Base-by-base conservation (phyloP, 176 grass and related monocot species). In the Otatea glauca region DNA sequence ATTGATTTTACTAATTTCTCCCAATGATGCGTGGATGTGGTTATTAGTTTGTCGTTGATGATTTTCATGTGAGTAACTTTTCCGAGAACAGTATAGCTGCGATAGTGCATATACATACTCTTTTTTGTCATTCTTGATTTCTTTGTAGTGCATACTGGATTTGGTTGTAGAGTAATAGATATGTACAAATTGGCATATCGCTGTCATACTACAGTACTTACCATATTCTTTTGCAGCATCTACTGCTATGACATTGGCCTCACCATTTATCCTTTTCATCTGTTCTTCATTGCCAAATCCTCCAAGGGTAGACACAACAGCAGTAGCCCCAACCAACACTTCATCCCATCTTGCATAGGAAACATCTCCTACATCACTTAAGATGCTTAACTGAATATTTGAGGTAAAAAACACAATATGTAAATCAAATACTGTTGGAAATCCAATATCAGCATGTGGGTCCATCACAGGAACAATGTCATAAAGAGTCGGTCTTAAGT, bases 271-370 rank as follows among this genome's bases (percentile, higher is more conserved):
- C 82, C 76, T 90, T 76, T 99, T 96, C 96, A 99, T 99, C 47
- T 99, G 93, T 75, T 99, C 96, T 59, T 99, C 96, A 18, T 88
- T 99, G 29, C 96, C 96, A 86, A 99, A 94, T 27, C 96, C 96
- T 85, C 93, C 96, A 68, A 99, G 60, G 44, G 96, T 99, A 48
- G 96, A 96, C 60, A 94, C 93, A 78, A 94, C 86, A 93, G 96
- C 90, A 65, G 93, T 99, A 74, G 90, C 88, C 71, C 96, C 93
- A 76, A 72, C 24, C 61, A 99, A 85, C 41, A 96, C 88, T 49
- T 96, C 96, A 76, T 96, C 91, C 93, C 93, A 99, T 64, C 84
- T 96, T 86, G 86, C 81, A 81, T 99, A 94, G 74, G 96, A 96
- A 86, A 94, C 90, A 86, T 97, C 94, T 71, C 91, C 94, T 97